These are phyloP conservation scores for Sporothrix variecibatus DNA, from an alignment of 2,329 filamentous ascomycete genomes.

Conservation along the genomic window DNA sequence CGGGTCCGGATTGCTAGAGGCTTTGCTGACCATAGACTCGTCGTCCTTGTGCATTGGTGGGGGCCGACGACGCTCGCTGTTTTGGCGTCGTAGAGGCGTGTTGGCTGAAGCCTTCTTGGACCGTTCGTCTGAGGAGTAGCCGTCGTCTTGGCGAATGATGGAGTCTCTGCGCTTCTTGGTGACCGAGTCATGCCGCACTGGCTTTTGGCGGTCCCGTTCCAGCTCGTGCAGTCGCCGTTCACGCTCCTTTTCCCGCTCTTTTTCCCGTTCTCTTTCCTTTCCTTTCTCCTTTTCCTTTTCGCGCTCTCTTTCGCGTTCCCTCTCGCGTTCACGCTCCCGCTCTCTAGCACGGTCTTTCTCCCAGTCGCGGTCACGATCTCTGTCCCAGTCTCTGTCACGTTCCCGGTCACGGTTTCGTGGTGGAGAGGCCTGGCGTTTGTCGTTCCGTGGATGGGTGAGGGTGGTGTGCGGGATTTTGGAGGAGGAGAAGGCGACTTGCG, in stretches of 20 bases:
- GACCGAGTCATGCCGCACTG: constrained; percentile 36
- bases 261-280: background rate
- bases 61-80: constrained; percentile 40
- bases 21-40: constrained; percentile 29
- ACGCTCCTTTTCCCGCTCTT: constrained; percentile 20
- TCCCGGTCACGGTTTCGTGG: constrained; percentile 13
- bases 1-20: constrained; percentile 15
- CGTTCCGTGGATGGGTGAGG: constrained; percentile 31
- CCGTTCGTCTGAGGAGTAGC: constrained; percentile 45
- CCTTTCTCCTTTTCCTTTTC: constrained; percentile 28
- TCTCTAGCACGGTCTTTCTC: constrained; percentile 18
- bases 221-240: constrained; percentile 20
- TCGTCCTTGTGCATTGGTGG: constrained; percentile 42
- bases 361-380: constrained; percentile 20
- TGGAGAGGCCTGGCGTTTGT: constrained; percentile 16
- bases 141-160: constrained; percentile 38
- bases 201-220: constrained; percentile 28
- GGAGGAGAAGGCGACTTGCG: constrained; percentile 29
- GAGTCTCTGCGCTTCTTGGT: constrained; percentile 32
- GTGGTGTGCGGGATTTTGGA: constrained; percentile 37
- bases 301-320: constrained; percentile 21
- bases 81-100: constrained; percentile 32
- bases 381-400: constrained; percentile 29
- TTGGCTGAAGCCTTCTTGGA: constrained; percentile 34
- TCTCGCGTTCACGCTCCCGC: background rate